phyloP scores from a whole-genome alignment of 805 yeast species.

The Myxozyma monticola region DNA sequence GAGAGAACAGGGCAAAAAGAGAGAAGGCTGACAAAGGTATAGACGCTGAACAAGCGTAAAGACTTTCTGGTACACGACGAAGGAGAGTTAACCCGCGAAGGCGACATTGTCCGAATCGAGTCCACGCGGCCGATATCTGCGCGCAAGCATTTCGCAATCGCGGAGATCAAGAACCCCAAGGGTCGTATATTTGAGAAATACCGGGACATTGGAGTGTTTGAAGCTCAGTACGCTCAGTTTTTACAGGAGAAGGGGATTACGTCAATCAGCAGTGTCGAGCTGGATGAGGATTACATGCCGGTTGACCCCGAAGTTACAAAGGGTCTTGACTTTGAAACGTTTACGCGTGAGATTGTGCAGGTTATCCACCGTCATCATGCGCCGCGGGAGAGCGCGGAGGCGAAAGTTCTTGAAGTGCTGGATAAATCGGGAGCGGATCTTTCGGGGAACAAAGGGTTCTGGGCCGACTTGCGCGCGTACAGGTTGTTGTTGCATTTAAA shows the following conservation, averaged over 20 bases:
- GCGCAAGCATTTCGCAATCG: slow-evolving; percentile 82
- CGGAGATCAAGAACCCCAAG: slow-evolving; percentile 74
- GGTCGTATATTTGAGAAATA: slow-evolving; percentile 18
- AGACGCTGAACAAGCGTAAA: slow-evolving; percentile 71
- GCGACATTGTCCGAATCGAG: slow-evolving; percentile 92
- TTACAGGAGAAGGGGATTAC: background rate
- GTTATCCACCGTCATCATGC: slow-evolving; percentile 17
- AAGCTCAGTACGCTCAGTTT: slow-evolving; percentile 6
- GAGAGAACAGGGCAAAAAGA: background rate
- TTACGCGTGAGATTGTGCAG: slow-evolving; percentile 11
- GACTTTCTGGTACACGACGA: slow-evolving; percentile 93
- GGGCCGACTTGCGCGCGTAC: slow-evolving; percentile 7
- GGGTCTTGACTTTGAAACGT: background rate
- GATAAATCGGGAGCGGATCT: background rate
- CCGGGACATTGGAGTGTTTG: slow-evolving; percentile 6
- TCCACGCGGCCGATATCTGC: slow-evolving; percentile 78
- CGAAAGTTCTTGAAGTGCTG: background rate
- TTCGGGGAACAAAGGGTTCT: background rate
- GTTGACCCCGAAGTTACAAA: background rate
- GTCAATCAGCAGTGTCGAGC: slow-evolving; percentile 1
- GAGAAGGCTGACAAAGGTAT: slow-evolving; percentile 33
- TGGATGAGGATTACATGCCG: slow-evolving; percentile 9
- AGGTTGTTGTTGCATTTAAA: background rate
- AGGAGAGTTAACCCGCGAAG: slow-evolving; percentile 86
- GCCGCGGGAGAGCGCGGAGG: slow-evolving; percentile 1